phyloP scores from a whole-genome alignment of 371 early-diverging fungal genomes.

The Rhizopus microsporus region DNA sequence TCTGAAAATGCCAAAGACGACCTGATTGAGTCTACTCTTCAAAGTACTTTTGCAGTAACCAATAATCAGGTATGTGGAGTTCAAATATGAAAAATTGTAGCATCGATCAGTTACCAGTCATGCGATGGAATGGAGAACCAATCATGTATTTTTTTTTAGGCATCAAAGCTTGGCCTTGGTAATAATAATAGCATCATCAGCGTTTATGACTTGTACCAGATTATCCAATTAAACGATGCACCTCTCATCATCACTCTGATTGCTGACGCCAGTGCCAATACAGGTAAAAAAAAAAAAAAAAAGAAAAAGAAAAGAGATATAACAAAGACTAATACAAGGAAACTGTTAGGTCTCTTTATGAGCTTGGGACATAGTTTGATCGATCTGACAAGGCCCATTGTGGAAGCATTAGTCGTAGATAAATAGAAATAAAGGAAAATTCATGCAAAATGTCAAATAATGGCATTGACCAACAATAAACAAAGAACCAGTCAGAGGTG shows the following conservation, averaged over 20 bases:
- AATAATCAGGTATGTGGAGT: constrained; percentile 42
- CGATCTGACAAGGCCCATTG: constrained; percentile 33
- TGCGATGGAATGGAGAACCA: constrained; percentile 10
- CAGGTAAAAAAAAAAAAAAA: constrained; percentile 43
- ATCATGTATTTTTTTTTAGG: constrained; percentile 34
- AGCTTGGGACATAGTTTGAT: constrained; percentile 32
- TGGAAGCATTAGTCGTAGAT: constrained; percentile 24
- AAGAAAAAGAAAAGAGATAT: constrained; percentile 14
- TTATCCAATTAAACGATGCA: constrained; percentile 60
- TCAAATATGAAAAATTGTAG: not conserved
- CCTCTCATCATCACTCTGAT: constrained; percentile 63
- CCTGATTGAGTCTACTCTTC: constrained; percentile 33
- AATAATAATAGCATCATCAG: constrained; percentile 64
- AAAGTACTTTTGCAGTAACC: constrained; percentile 44
- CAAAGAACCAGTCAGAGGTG: constrained; percentile 10
- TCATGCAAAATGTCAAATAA: not conserved
- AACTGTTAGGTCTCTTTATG: constrained; percentile 31
- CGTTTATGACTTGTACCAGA: constrained; percentile 58
- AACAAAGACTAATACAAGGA: constrained; percentile 14
- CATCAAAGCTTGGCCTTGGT: constrained; percentile 64
- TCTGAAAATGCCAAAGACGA: constrained; percentile 34
- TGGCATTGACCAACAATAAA: constrained; percentile 17
- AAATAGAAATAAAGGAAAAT: constrained; percentile 14
- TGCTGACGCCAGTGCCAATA: constrained; percentile 57
- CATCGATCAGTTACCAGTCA: constrained; percentile 5